These are phyloP conservation scores for Suillus variegatus DNA, from an alignment of 768 basidiomycete genomes.

Conservation along the genomic window DNA sequence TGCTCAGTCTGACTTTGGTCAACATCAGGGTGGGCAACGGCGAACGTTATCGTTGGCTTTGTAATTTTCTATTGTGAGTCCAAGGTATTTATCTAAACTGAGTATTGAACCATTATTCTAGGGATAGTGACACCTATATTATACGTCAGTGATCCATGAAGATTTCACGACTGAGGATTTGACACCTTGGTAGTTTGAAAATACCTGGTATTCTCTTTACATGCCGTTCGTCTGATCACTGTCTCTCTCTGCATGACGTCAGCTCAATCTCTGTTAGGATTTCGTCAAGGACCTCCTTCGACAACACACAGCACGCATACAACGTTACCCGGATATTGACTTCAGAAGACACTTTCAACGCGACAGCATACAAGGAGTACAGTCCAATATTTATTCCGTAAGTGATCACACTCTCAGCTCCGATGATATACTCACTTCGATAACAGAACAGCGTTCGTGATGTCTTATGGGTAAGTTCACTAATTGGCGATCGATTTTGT, in stretches of 20 bases:
- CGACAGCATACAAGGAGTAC: conserved; percentile 53
- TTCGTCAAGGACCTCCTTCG: conserved; percentile 61
- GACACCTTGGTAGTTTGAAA: conserved; percentile 48
- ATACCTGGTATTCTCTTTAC: conserved; percentile 58
- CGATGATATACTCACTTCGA: conserved; percentile 9
- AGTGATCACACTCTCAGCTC: conserved; percentile 13
- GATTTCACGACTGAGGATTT: conserved; percentile 24
- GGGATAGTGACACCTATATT: conserved; percentile 37
- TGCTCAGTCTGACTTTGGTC: conserved; percentile 1
- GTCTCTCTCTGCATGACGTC: neutral
- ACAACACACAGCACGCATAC: conserved; percentile 58
- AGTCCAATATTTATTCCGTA: conserved; percentile 61
- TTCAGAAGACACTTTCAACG: conserved; percentile 51
- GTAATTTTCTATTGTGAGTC: conserved; percentile 67
- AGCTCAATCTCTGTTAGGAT: conserved; percentile 38
- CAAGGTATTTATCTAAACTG: neutral
- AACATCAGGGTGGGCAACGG: conserved; percentile 66
- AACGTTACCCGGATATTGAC: conserved; percentile 61
- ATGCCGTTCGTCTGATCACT: conserved; percentile 48
- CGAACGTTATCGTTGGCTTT: conserved; percentile 69
- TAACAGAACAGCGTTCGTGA: conserved; percentile 25
- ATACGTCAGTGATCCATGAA: conserved; percentile 52
- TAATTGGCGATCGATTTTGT: too few relatives aligned
- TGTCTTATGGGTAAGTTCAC: conserved; percentile 32
- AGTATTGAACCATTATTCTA: conserved; percentile 11